phyloP scores from a whole-genome alignment of 2,329 filamentous ascomycete species.

The Grosmannia penicillata region DNA sequence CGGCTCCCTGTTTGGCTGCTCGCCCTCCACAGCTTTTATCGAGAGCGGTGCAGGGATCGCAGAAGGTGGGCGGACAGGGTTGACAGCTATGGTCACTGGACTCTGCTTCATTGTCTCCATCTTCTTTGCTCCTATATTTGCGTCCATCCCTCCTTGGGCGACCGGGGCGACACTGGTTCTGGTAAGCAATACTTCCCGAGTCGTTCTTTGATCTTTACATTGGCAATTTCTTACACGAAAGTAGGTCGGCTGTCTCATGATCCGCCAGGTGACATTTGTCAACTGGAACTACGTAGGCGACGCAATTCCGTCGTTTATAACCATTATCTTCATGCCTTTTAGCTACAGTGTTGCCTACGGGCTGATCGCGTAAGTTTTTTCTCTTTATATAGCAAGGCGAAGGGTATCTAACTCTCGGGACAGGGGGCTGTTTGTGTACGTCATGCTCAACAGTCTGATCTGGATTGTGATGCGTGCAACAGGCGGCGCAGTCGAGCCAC shows the following conservation, averaged over 20 bases:
- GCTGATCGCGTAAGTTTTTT: slow-evolving; percentile 46
- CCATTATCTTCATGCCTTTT: slow-evolving; percentile 62
- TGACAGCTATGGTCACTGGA: slow-evolving; percentile 56
- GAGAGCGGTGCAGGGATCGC: slow-evolving; percentile 64
- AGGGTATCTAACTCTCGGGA: not conserved
- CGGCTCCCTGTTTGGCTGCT: slow-evolving; percentile 52
- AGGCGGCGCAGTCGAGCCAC: slow-evolving; percentile 27
- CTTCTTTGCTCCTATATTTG: slow-evolving; percentile 65
- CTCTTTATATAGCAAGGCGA: not conserved
- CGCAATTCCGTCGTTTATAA: slow-evolving; percentile 60
- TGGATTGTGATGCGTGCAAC: slow-evolving; percentile 28
- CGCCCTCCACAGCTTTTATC: slow-evolving; percentile 61
- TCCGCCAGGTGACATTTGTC: slow-evolving; percentile 56
- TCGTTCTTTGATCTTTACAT: not conserved
- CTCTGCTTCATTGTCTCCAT: slow-evolving; percentile 56
- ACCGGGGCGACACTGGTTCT: slow-evolving; percentile 61
- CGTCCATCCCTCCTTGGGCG: slow-evolving; percentile 64
- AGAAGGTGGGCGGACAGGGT: slow-evolving; percentile 57
- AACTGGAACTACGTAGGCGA: slow-evolving; percentile 69
- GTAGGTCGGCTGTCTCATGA: slow-evolving; percentile 63
- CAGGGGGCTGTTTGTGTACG: slow-evolving; percentile 39
- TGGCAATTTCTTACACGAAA: not conserved
- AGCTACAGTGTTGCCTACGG: slow-evolving; percentile 69
- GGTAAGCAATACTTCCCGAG: no score
- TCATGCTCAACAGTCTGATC: slow-evolving; percentile 32